Evolutionary conservation across 2,329 filamentous ascomycete genomes (phyloP).

Genomic region (Didymellaceae sp.): DNA sequence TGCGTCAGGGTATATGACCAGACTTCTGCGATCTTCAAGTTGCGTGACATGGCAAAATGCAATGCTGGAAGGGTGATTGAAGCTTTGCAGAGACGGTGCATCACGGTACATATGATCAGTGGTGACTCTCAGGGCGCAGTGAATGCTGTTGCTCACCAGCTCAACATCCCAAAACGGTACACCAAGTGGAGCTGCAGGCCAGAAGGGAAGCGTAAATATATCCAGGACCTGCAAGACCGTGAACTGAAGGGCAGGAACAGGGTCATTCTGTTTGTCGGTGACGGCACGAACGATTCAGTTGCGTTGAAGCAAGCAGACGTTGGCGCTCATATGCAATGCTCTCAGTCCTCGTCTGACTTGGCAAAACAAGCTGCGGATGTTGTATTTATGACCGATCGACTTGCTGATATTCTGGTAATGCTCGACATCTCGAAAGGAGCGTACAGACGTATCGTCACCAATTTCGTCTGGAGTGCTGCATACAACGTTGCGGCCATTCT

Average conservation of each 20-base stretch:
- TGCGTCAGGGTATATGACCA: slow-evolving; percentile 43
- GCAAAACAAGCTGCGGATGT: slow-evolving; percentile 72
- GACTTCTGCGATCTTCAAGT: slow-evolving; percentile 58
- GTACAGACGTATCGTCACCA: slow-evolving; percentile 60
- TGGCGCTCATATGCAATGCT: slow-evolving; percentile 70
- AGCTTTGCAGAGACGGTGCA: slow-evolving; percentile 56
- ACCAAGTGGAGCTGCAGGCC: slow-evolving; percentile 58
- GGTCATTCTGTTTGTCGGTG: slow-evolving; percentile 73
- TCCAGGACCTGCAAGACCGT: slow-evolving; percentile 44
- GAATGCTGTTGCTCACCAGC: slow-evolving; percentile 51
- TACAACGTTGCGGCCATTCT: slow-evolving; percentile 75
- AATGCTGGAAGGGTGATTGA: slow-evolving; percentile 61
- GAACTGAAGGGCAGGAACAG: slow-evolving; percentile 9
- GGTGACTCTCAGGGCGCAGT: slow-evolving; percentile 63
- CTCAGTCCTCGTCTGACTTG: slow-evolving; percentile 60
- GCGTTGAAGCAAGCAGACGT: slow-evolving; percentile 74
- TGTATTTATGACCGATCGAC: slow-evolving; percentile 65
- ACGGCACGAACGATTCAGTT: slow-evolving; percentile 80
- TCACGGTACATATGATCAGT: slow-evolving; percentile 62
- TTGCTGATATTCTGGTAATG: slow-evolving; percentile 64
- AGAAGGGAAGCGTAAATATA: slow-evolving; percentile 61
- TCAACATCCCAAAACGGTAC: slow-evolving; percentile 48
- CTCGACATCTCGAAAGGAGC: slow-evolving; percentile 60
- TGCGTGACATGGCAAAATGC: slow-evolving; percentile 56
- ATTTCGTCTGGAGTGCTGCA: slow-evolving; percentile 72